A percentile compares a stretch with the other conserved stretches of the same genome.
Evolutionary conservation across 2,329 filamentous ascomycete genomes (phyloP).

Genomic region (Fusarium caatingaense): DNA sequence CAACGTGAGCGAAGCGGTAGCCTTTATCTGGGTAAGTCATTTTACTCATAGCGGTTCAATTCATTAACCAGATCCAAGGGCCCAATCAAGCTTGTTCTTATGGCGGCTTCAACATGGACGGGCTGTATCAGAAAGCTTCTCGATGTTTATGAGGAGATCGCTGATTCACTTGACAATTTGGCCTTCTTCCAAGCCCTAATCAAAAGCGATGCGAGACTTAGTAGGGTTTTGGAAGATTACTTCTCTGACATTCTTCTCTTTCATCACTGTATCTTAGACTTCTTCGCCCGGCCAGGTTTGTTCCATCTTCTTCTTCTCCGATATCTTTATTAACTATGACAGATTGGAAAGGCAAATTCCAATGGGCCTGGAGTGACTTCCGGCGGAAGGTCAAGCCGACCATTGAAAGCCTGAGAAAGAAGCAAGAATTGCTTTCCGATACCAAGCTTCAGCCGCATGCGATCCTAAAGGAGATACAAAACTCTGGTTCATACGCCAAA

Average conservation of each 20-base stretch:
- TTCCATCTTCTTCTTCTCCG: too few species aligned
- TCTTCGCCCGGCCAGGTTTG: not conserved
- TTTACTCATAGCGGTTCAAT: too few species aligned
- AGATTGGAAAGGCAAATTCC: fast-evolving
- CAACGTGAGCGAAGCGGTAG: not conserved
- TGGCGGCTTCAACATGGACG: not conserved
- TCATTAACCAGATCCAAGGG: too few species aligned
- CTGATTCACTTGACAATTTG: fast-evolving
- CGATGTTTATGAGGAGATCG: not conserved
- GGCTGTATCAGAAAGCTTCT: not conserved
- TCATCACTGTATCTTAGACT: not conserved
- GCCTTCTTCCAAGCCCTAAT: not conserved
- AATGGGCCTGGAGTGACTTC: not conserved
- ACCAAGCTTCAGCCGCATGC: not conserved
- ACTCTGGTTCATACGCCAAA: fast-evolving
- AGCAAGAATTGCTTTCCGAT: not conserved
- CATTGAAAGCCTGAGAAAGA: not conserved
- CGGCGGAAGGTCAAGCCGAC: fast-evolving
- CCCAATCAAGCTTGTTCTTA: slow-evolving; percentile 1
- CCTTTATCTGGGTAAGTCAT: slow-evolving; percentile 22
- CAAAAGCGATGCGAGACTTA: not conserved
- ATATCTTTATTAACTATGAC: fast-evolving
- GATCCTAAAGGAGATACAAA: not conserved
- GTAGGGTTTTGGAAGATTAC: not conserved
- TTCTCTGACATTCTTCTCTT: not conserved